Percentiles rank a stretch among this genome's conserved stretches.
These are phyloP conservation scores for Rhodotorula paludigena DNA, from an alignment of 768 basidiomycete genomes.

Conservation along the genomic window DNA sequence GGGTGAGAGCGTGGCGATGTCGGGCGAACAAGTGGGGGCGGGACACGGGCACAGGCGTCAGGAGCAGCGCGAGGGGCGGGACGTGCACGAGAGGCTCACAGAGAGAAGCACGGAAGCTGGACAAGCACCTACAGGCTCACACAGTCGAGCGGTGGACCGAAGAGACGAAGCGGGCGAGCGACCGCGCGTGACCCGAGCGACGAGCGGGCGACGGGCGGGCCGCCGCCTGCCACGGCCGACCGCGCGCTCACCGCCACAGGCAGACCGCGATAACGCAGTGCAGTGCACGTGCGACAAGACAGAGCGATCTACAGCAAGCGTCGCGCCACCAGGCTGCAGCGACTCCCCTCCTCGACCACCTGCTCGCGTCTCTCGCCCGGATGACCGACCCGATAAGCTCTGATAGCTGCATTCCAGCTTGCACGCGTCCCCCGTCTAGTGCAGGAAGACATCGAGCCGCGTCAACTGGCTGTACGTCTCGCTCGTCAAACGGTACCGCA, in stretches of 20 bases:
- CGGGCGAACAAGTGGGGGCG: neutral
- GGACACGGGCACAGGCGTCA: neutral
- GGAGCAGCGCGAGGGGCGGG: neutral
- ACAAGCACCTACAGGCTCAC: neutral
- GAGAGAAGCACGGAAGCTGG: neutral
- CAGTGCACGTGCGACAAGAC: too few relatives aligned
- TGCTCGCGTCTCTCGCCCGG: too few relatives aligned
- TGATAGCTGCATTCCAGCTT: too few relatives aligned
- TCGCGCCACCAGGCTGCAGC: too few relatives aligned
- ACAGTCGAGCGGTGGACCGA: neutral
- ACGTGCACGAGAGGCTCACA: neutral
- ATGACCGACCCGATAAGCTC: too few relatives aligned
- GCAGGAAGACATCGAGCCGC: conserved; percentile 62
- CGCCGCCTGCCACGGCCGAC: too few relatives aligned
- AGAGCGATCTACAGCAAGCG: too few relatives aligned
- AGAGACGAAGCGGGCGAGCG: neutral
- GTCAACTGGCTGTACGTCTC: conserved; percentile 86
- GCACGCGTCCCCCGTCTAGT: conserved; percentile 16
- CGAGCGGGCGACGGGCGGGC: too few relatives aligned
- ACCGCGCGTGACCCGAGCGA: neutral
- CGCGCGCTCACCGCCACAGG: too few relatives aligned
- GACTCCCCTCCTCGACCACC: too few relatives aligned
- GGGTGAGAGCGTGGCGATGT: neutral
- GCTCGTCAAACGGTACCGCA: conserved; percentile 82
- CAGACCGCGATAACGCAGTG: too few relatives aligned